A percentile compares a stretch with the other conserved stretches of the same genome.
Evolutionary conservation across 2,329 filamentous ascomycete species (phyloP).

Genomic region (Cladophialophora chaetospira): DNA sequence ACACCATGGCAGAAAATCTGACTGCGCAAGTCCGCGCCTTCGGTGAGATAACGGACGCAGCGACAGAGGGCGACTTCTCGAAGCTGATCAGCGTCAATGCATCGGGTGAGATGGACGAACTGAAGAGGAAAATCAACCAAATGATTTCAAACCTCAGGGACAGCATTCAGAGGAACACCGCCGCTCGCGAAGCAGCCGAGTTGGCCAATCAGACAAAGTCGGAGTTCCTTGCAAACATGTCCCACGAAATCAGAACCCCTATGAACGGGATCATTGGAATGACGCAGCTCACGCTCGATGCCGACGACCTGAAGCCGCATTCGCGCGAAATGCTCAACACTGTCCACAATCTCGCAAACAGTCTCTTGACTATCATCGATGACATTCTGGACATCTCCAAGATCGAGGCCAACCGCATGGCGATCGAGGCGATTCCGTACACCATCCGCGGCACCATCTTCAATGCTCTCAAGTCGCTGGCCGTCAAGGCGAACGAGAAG

Average conservation of each 20-base stretch:
- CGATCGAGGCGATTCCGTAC: conserved; percentile 97
- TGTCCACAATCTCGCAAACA: conserved; percentile 94
- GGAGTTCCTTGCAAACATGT: conserved; percentile 98
- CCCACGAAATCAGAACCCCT: conserved; percentile 94
- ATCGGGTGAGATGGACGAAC: conserved; percentile 97
- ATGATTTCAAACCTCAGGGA: conserved; percentile 97
- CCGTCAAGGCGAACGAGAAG: conserved; percentile 97
- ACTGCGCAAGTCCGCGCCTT: conserved; percentile 97
- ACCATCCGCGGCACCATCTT: conserved; percentile 92
- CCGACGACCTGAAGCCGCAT: conserved; percentile 89
- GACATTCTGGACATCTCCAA: conserved; percentile 70
- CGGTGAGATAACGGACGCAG: conserved; percentile 96
- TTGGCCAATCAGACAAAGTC: conserved; percentile 98
- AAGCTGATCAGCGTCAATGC: conserved; percentile 96
- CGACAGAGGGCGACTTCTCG: conserved; percentile 94
- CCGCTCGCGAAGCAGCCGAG: conserved; percentile 92
- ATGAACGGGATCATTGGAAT: conserved; percentile 99
- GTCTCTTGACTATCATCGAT: conserved; percentile 94
- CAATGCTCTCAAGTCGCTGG: conserved; percentile 92
- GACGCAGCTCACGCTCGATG: conserved; percentile 95
- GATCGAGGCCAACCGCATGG: conserved; percentile 95
- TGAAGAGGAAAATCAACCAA: conserved; percentile 98
- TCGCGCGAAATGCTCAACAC: conserved; percentile 99
- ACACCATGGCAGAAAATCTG: conserved; percentile 84
- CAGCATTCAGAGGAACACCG: conserved; percentile 94